phyloP scores from a whole-genome alignment of 129 eudicot species.

The Flaveria brownii region DNA sequence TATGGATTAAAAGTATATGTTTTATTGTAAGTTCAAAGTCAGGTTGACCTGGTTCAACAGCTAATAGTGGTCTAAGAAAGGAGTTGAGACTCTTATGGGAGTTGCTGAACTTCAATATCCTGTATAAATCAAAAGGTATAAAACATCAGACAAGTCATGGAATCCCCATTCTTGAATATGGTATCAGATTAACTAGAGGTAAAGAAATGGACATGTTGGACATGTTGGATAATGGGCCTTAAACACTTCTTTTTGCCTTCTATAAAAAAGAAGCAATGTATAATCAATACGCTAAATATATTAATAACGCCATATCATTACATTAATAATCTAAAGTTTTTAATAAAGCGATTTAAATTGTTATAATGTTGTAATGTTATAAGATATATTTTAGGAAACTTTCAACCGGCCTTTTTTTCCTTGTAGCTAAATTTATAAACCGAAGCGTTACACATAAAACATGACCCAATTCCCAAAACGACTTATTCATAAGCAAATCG shows the following conservation, averaged over 20 bases:
- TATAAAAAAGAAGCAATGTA: not conserved
- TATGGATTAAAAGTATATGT: not conserved
- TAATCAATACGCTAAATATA: not conserved
- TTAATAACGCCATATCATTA: not conserved
- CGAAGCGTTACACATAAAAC: not conserved
- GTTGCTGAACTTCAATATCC: slow-evolving; percentile 34
- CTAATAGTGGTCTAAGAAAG: slow-evolving; percentile 55
- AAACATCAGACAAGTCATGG: slow-evolving; percentile 7
- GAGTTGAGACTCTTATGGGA: slow-evolving; percentile 27
- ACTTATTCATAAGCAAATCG: not conserved
- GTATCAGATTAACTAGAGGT: not conserved
- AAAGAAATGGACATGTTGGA: not conserved
- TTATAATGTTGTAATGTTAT: not conserved
- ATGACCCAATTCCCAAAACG: not conserved
- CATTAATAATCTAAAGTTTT: not conserved
- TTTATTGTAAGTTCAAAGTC: slow-evolving; percentile 12
- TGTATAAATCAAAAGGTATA: slow-evolving; percentile 28
- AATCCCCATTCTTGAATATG: not conserved
- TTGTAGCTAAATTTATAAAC: not conserved
- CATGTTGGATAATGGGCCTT: not conserved
- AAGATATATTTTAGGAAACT: not conserved
- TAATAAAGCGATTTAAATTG: not conserved
- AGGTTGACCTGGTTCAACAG: slow-evolving; percentile 68
- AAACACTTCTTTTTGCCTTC: not conserved
- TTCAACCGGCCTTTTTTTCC: not conserved